Evolutionary conservation across 495 filamentous ascomycete genomes (phyloP).

Genomic region (Endocarpon pusillum): DNA sequence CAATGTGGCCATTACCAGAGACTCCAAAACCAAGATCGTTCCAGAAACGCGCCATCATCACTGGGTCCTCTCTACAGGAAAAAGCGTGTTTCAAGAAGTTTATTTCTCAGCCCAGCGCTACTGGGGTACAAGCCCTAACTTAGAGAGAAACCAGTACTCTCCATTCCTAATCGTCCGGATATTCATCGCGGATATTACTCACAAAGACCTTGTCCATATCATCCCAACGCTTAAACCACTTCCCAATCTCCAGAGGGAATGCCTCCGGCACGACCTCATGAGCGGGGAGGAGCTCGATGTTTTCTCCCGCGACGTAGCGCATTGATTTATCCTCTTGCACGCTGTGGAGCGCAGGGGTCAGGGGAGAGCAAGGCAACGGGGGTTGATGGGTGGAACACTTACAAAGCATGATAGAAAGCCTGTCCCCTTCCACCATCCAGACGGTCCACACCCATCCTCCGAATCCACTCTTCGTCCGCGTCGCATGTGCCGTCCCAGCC

Average conservation of each 20-base stretch:
- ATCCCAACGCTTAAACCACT: constrained; percentile 83
- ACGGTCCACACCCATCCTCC: constrained; percentile 43
- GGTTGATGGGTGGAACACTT: constrained; percentile 26
- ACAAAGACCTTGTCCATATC: constrained; percentile 46
- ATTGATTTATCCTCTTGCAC: constrained; percentile 42
- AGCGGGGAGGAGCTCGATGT: constrained; percentile 47
- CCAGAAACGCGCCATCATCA: too few species aligned
- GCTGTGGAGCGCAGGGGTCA: background rate
- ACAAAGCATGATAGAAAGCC: constrained; percentile 76
- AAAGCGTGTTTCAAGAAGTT: too few species aligned
- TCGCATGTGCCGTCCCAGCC: constrained; percentile 62
- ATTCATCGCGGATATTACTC: constrained; percentile 72
- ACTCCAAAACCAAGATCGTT: too few species aligned
- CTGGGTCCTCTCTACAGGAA: too few species aligned
- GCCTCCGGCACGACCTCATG: constrained; percentile 24
- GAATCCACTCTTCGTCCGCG: constrained; percentile 36
- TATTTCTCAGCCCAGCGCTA: too few species aligned
- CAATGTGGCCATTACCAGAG: too few species aligned
- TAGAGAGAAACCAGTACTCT: background rate
- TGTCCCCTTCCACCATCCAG: constrained; percentile 47
- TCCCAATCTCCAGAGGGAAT: constrained; percentile 60
- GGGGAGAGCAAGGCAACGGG: constrained; percentile 1
- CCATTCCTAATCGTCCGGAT: constrained; percentile 85
- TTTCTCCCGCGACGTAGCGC: constrained; percentile 77
- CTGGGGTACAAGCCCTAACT: background rate